Evolutionary conservation across 768 basidiomycete genomes (phyloP).

Genomic region (Xanthoconium purpureum): DNA sequence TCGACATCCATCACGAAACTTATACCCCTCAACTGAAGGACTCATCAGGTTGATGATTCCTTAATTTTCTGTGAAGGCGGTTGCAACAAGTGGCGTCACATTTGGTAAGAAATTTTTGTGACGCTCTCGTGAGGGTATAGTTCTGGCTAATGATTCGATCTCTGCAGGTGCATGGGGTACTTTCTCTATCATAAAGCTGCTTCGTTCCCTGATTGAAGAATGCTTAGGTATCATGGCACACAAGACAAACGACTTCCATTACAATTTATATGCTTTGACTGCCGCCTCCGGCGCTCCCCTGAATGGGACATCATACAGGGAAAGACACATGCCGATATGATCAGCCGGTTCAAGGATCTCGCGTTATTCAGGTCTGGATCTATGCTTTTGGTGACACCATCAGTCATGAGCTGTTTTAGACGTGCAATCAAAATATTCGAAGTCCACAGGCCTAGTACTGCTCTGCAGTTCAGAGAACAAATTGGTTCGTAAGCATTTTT

Average conservation of each 20-base stretch:
- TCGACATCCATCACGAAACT: background rate
- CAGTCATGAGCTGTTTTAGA: constrained; percentile 33
- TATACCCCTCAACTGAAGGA: background rate
- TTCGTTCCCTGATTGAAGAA: background rate
- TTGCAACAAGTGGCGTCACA: constrained; percentile 73
- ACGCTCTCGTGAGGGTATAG: background rate
- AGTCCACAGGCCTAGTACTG: constrained; percentile 40
- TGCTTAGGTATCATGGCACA: constrained; percentile 56
- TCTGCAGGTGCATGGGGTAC: constrained; percentile 40
- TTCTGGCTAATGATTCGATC: background rate
- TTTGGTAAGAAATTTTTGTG: constrained; percentile 50
- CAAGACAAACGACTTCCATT: constrained; percentile 57
- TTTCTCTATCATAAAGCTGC: background rate
- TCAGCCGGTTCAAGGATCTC: constrained; percentile 64
- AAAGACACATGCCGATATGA: constrained; percentile 51
- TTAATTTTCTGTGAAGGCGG: constrained; percentile 64
- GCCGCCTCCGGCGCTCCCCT: constrained; percentile 61
- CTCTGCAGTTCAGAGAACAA: constrained; percentile 53
- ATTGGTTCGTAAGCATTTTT: constrained; percentile 46
- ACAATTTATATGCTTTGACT: constrained; percentile 72
- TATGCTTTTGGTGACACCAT: background rate
- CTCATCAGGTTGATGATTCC: constrained; percentile 52
- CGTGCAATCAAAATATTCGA: constrained; percentile 72
- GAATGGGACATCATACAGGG: constrained; percentile 70
- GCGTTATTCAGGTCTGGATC: constrained; percentile 61